These are phyloP conservation scores for Mycena alexandri DNA, from an alignment of 768 basidiomycete genomes.

Conservation along the genomic window DNA sequence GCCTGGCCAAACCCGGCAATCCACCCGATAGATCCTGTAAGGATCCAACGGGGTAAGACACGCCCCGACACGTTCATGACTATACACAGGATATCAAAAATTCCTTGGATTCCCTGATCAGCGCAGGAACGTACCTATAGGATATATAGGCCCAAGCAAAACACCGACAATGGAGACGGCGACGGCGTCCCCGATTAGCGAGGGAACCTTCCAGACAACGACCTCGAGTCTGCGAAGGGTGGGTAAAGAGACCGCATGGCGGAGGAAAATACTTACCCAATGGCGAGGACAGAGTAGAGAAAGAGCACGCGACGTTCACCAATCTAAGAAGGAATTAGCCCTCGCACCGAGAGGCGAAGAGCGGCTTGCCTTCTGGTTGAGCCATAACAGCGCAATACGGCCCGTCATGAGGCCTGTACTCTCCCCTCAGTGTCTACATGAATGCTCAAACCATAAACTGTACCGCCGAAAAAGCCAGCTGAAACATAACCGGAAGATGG, in stretches of 20 bases:
- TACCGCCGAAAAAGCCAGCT: conserved; percentile 70
- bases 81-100: conserved; percentile 53
- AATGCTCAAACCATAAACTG: neutral
- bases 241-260: neutral
- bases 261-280: conserved; percentile 52
- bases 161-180: conserved; percentile 75
- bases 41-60: conserved; percentile 78
- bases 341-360: neutral
- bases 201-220: conserved; percentile 77
- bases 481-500: conserved; percentile 68
- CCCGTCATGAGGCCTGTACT: conserved; percentile 66
- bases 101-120: too few species aligned
- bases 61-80: conserved; percentile 78
- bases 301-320: conserved; percentile 68
- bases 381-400: conserved; percentile 67
- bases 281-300: conserved; percentile 64
- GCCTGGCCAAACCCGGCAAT: conserved; percentile 78
- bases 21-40: conserved; percentile 76
- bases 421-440: neutral
- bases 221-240: conserved; percentile 64
- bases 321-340: conserved; percentile 47
- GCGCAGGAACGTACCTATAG: too few species aligned
- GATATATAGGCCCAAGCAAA: conserved; percentile 80
- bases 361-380: conserved; percentile 61
- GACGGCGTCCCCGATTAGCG: conserved; percentile 72